Base-by-base conservation (phyloP, 352 stramenopile species). In the Phytophthora litchii region DNA sequence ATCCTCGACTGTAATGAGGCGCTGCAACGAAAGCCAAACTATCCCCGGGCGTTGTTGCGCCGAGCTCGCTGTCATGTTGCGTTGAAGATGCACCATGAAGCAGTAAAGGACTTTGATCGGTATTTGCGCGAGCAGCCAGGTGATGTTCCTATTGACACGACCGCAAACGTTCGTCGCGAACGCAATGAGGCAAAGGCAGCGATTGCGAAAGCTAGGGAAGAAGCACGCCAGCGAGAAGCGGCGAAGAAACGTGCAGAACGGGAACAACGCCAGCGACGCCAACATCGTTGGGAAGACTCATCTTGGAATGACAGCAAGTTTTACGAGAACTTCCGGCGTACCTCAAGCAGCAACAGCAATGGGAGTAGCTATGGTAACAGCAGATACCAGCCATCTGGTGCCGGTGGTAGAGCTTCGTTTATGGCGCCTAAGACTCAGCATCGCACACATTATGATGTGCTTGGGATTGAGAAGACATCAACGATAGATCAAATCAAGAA, bases 401-500 rank as follows among this genome's bases (percentile, higher is more conserved):
- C 41, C 6, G 31, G 47, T 45, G 34, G 64, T 27, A 42, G 70
- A 3, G 41, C 66, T 31, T 78, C 70, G 17, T 78, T 73, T 54
- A 71, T 76, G 70, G 49, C 49, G 4, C 52, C 56, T 6, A 73
- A 73, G 25, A 78, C 55, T 0, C 62, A 77, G 38, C 54, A 60
- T 20, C 78, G 73, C 1, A 87, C 81, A 5, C 80, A 94, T 52
- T 96, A 96, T 56, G 83, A 96, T n/a, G 65, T 94, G 3, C 75
- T 96, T 13, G 80, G 80, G 14, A 75, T 94, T 11, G 36, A 72
- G 8, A 83, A 78, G 32, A 48, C 60, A 31, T 77, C 85, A 17
- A 89, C 80, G 8, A 47, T 57, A 25, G 76, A 82, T 12, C 72
- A 94, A 34, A 92, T 97, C 60, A 94, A 94, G 60, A 96, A 94